Evolutionary conservation across 352 stramenopile genomes (phyloP).

Genomic region (Globisporangium okanoganense): DNA sequence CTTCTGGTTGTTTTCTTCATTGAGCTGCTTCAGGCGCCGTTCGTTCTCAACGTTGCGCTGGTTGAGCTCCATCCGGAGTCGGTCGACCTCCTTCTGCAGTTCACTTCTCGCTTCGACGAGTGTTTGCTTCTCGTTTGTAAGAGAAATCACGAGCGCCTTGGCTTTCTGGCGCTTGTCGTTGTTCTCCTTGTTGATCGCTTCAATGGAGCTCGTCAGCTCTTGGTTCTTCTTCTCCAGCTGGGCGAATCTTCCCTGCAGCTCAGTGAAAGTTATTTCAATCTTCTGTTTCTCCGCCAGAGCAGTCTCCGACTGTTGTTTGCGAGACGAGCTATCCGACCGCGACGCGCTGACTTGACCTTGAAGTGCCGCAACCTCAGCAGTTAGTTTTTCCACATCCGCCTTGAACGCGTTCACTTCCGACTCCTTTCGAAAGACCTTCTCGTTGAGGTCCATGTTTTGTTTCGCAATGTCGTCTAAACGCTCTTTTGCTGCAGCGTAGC

Average conservation of each 20-base stretch:
- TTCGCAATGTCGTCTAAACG: constrained; percentile 41
- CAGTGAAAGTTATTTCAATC: constrained; percentile 26
- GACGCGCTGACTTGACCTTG: constrained; percentile 35
- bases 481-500: constrained; percentile 28
- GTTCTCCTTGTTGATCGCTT: constrained; percentile 47
- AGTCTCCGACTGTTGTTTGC: constrained; percentile 38
- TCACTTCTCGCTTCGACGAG: constrained; percentile 39
- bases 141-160: constrained; percentile 57
- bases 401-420: constrained; percentile 41
- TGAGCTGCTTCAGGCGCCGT: constrained; percentile 50
- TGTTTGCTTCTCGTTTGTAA: constrained; percentile 62
- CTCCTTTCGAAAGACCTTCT: constrained; percentile 54
- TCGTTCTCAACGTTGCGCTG: constrained; percentile 75
- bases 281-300: constrained; percentile 46
- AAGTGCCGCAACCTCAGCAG: constrained; percentile 32
- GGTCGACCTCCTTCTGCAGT: constrained; percentile 63
- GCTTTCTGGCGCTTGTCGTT: constrained; percentile 70
- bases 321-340: constrained; percentile 39
- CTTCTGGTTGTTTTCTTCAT: constrained; percentile 54
- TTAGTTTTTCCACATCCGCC: constrained; percentile 41
- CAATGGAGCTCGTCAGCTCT: constrained; percentile 36
- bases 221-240: constrained; percentile 57
- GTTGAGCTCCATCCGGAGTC: constrained; percentile 74
- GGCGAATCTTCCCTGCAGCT: constrained; percentile 31
- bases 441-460: constrained; percentile 52